These are phyloP conservation scores for Thalassiosira profunda DNA, from an alignment of 108 stramenopile species.

Conservation along the genomic window DNA sequence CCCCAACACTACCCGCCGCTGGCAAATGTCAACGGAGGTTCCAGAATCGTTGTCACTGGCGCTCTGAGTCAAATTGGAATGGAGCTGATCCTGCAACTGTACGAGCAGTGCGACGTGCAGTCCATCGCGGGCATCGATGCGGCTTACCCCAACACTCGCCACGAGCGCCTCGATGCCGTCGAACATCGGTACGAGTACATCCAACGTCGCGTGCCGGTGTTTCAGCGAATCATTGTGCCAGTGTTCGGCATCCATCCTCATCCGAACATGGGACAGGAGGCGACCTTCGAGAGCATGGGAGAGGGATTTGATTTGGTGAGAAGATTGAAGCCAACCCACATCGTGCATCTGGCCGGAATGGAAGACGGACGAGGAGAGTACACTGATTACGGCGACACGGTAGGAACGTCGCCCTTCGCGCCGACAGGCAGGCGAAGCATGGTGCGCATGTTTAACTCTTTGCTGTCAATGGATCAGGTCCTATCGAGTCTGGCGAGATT, in stretches of 20 bases:
- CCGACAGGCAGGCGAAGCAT: conserved; percentile 27
- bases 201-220: conserved; percentile 30
- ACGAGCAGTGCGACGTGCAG: conserved; percentile 55
- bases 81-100: conserved; percentile 55
- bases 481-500: conserved; percentile 21
- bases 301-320: conserved; percentile 26
- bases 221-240: conserved; percentile 34
- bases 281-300: conserved; percentile 18
- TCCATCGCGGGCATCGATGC: conserved; percentile 60
- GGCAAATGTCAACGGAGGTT: conserved; percentile 10
- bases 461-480: conserved; percentile 50
- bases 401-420: conserved; percentile 30
- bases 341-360: conserved; percentile 51
- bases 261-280: conserved; percentile 34
- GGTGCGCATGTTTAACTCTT: conserved; percentile 54
- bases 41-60: conserved; percentile 60
- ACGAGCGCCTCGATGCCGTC: conserved; percentile 43
- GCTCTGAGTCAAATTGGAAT: conserved; percentile 65
- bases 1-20: conserved; percentile 26
- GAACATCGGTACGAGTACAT: conserved; percentile 36
- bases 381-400: conserved; percentile 44
- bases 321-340: conserved; percentile 55
- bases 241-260: conserved; percentile 48
- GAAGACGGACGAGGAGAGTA: conserved; percentile 37
- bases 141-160: conserved; percentile 48